phyloP scores from a whole-genome alignment of 2,329 filamentous ascomycete species.

The Boeremia lycopersici region DNA sequence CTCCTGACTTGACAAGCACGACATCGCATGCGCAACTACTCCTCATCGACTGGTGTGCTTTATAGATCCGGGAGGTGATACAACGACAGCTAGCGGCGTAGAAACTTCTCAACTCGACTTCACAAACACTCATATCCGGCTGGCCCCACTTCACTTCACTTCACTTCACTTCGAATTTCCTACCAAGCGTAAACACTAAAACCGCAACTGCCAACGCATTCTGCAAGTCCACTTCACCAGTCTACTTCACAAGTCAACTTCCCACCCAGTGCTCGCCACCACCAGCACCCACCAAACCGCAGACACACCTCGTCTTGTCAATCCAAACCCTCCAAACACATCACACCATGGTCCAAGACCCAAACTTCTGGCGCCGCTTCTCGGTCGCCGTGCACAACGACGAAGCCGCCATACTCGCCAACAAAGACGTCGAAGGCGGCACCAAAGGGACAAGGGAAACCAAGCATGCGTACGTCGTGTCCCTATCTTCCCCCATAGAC shows the following conservation, averaged over 20 bases:
- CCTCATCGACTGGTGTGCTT: background rate
- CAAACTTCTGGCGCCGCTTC: conserved; percentile 66
- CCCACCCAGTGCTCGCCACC: background rate
- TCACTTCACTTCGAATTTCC: conserved; percentile 5
- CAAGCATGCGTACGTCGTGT: conserved; percentile 49
- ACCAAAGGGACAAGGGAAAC: conserved; percentile 25
- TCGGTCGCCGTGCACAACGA: conserved; percentile 63
- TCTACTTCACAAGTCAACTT: background rate
- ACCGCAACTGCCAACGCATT: background rate
- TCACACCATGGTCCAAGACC: conserved; percentile 60
- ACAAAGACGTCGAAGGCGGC: conserved; percentile 5
- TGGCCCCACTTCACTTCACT: conserved; percentile 10
- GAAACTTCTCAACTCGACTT: conserved; percentile 1
- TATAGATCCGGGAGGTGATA: conserved; percentile 7
- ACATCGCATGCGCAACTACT: conserved; percentile 1
- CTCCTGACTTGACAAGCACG: conserved; percentile 5
- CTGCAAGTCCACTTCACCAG: background rate
- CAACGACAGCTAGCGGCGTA: conserved; percentile 8
- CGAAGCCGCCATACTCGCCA: conserved; percentile 50
- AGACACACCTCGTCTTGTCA: background rate
- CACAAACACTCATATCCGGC: conserved; percentile 7
- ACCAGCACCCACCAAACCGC: background rate
- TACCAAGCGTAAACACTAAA: background rate
- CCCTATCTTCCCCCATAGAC: conserved; percentile 19
- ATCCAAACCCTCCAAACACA: background rate